Base-by-base conservation (phyloP, 129 eudicot genomes). In the Mikania micrantha region DNA sequence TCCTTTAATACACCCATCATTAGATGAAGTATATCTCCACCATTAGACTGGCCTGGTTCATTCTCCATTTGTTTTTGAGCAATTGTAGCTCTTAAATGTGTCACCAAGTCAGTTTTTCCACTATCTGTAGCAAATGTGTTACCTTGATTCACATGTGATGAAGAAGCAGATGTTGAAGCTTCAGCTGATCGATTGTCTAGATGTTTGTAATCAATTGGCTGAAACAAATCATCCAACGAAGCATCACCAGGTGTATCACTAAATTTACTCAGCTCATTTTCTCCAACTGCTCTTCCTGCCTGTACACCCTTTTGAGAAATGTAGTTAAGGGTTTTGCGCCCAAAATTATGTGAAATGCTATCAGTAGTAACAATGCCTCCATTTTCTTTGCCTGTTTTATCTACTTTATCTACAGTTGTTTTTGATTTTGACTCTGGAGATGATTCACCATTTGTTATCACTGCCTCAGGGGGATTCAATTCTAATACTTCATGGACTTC, bases 171-270 rank as follows among this genome's bases (percentile, higher is more conserved):
- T 20, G 92, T 81, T 56, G 98, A 88, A 72, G 96, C 95, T 74
- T 82, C 90, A 71, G 84, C 87, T 35, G 65, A 82, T 29, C 38
- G 76, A 32, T 84, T 87, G 66, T 70, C 91, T 34, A 67, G 67
- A 28, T 28, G 79, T 34, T 79, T 83, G 65, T 75, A 80, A 74
- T 82, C 86, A 19, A 86, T 48, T 11, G 95, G 96, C 64, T 83
- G 95, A 63, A 93, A 86, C 38, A 93, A 81, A 75, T 93, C 98
- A 28, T 93, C 98, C 83, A 88, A 75, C 38, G 92, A 93, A 64
- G 96, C 98, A 82, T 93, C 98, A 58, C 88, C 92, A 38, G 98
- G 98, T 58, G 95, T 74, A 76, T 88, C 98, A 84, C 98, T 93
- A 71, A 93, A 93, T 62, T 85, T 88, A 81, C 88, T 93, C 9